phyloP scores from a whole-genome alignment of 148 eudicot species.

The Camellia granthamiana region DNA sequence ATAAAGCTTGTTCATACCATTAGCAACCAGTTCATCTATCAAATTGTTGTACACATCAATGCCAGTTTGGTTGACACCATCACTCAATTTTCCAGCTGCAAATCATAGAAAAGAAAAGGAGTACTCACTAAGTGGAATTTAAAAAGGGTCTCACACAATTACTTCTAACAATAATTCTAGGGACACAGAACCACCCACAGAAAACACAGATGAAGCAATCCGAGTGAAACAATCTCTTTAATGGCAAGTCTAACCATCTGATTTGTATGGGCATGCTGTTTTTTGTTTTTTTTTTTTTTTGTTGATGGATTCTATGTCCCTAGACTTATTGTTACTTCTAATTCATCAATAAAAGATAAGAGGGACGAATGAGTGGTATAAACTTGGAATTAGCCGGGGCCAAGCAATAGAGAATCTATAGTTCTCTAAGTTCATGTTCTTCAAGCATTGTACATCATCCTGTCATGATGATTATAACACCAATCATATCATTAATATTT shows the following conservation, averaged over 20 bases:
- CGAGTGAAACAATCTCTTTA: too few relatives aligned
- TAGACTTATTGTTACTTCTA: too few relatives aligned
- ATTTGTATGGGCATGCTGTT: too few relatives aligned
- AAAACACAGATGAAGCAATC: too few relatives aligned
- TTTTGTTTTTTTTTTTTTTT: too few relatives aligned
- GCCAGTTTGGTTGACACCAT: neutral
- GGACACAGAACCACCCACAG: too few relatives aligned
- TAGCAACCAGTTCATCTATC: neutral
- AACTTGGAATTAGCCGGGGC: neutral
- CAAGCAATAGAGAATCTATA: constrained; percentile 10
- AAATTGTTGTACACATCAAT: constrained; percentile 9
- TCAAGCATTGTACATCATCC: constrained; percentile 5
- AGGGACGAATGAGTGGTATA: neutral
- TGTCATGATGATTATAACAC: neutral
- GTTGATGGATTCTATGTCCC: too few relatives aligned
- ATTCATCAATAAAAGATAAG: too few relatives aligned
- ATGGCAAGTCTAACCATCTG: too few relatives aligned
- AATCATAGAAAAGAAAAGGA: neutral
- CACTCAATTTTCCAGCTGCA: constrained; percentile 7
- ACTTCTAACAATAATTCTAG: neutral
- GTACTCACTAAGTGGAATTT: neutral
- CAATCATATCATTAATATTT: too few relatives aligned
- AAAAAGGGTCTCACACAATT: neutral
- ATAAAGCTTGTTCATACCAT: neutral
- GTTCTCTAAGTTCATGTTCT: neutral